A percentile compares a stretch with the other conserved stretches of the same genome.
Evolutionary conservation across 805 yeast species (phyloP).

Genomic region (Peterozyma toletana): DNA sequence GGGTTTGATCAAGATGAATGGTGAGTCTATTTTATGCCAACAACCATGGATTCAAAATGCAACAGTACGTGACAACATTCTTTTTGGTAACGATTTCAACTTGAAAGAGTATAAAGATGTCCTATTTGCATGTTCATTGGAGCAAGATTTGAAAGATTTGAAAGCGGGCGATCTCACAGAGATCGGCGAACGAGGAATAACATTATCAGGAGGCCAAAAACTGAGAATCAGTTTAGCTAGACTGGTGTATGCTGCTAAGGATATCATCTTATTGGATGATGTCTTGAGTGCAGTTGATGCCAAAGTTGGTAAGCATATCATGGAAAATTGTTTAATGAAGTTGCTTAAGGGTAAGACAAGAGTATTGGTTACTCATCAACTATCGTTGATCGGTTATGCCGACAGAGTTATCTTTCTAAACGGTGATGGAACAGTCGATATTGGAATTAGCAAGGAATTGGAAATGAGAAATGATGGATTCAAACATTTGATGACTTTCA

Average conservation of each 20-base stretch:
- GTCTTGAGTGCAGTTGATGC: constrained; percentile 84
- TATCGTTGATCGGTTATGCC: constrained; percentile 60
- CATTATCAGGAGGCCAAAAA: constrained; percentile 83
- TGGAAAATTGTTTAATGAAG: constrained; percentile 60
- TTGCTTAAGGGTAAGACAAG: constrained; percentile 51
- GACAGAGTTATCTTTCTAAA: constrained; percentile 61
- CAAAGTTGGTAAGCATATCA: constrained; percentile 75
- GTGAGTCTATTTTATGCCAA: constrained; percentile 38
- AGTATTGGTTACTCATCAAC: constrained; percentile 76
- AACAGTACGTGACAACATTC: constrained; percentile 67
- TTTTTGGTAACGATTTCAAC: constrained; percentile 56
- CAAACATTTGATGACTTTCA: constrained; percentile 41
- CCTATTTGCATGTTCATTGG: constrained; percentile 58
- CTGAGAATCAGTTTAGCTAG: constrained; percentile 76
- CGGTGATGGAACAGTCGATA: constrained; percentile 50
- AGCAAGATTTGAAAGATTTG: constrained; percentile 55
- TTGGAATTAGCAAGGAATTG: constrained; percentile 57
- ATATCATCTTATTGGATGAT: constrained; percentile 68
- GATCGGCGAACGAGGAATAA: constrained; percentile 82
- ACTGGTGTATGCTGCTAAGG: constrained; percentile 65
- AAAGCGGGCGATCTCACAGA: constrained; percentile 76
- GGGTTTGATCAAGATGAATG: constrained; percentile 50
- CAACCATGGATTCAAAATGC: constrained; percentile 83
- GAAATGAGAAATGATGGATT: constrained; percentile 36
- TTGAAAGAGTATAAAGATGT: constrained; percentile 42